These are phyloP conservation scores for Lyophyllum shimeji DNA, from an alignment of 768 basidiomycete genomes.

Conservation along the genomic window DNA sequence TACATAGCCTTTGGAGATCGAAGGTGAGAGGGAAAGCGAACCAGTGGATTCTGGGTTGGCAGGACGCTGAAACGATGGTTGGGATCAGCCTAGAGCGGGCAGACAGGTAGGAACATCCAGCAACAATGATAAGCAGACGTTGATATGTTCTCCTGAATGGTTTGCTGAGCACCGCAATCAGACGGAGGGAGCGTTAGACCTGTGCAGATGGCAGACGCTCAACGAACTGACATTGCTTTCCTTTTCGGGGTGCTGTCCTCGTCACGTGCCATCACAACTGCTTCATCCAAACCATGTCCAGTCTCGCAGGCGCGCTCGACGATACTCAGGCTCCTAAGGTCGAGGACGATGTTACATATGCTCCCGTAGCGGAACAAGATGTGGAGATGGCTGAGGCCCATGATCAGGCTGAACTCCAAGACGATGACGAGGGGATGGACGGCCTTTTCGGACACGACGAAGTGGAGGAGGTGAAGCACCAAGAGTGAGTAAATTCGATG, in stretches of 20 bases:
- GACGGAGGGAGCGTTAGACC: not conserved
- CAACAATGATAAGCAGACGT: slow-evolving; percentile 16
- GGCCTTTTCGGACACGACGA: slow-evolving; percentile 81
- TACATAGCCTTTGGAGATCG: slow-evolving; percentile 16
- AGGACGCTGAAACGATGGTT: slow-evolving; percentile 19
- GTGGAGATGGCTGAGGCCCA: slow-evolving; percentile 39
- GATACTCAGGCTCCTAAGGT: slow-evolving; percentile 21
- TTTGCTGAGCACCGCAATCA: slow-evolving; percentile 5
- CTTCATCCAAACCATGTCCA: slow-evolving; percentile 44
- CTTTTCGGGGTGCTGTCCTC: slow-evolving; percentile 4
- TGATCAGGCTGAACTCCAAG: slow-evolving; percentile 27
- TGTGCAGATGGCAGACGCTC: slow-evolving; percentile 8
- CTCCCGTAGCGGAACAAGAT: slow-evolving; percentile 27
- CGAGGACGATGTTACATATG: slow-evolving; percentile 10
- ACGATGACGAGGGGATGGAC: slow-evolving; percentile 51
- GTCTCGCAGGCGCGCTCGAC: slow-evolving; percentile 57
- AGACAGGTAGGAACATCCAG: slow-evolving; percentile 2
- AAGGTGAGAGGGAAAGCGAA: slow-evolving; percentile 2
- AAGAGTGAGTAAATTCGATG: slow-evolving; percentile 39
- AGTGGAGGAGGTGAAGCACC: slow-evolving; percentile 45
- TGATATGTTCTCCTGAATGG: slow-evolving; percentile 6
- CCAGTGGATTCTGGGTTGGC: slow-evolving; percentile 12
- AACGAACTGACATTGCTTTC: slow-evolving; percentile 1
- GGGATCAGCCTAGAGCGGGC: slow-evolving; percentile 9
- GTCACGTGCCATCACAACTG: slow-evolving; percentile 2